phyloP scores from a whole-genome alignment of 1,139 yeast species.

The Suhomyces terraborum region DNA sequence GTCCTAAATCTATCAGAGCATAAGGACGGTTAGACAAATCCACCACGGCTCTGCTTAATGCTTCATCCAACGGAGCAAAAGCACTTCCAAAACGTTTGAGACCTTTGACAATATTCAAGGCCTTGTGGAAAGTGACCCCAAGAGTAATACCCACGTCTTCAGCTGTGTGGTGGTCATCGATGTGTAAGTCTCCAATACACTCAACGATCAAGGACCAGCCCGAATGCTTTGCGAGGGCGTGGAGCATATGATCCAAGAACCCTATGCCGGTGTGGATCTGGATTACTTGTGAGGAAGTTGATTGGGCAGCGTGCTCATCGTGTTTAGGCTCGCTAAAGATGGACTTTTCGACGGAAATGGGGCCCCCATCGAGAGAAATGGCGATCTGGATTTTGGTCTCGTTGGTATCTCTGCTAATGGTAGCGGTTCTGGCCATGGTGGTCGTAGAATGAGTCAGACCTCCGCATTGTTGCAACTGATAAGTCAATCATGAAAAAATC shows the following conservation, averaged over 20 bases:
- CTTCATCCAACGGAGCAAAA: constrained; percentile 95
- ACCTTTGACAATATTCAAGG: constrained; percentile 86
- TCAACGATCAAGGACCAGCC: constrained; percentile 94
- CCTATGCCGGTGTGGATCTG: constrained; percentile 90
- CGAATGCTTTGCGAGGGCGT: constrained; percentile 92
- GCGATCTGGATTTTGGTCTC: constrained; percentile 93
- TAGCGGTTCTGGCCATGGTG: constrained; percentile 40
- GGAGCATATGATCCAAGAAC: constrained; percentile 94
- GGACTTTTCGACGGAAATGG: constrained; percentile 57
- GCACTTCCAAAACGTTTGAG: constrained; percentile 93
- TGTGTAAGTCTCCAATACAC: constrained; percentile 91
- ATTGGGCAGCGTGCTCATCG: constrained; percentile 61
- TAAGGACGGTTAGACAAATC: constrained; percentile 91
- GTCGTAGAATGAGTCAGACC: constrained; percentile 5
- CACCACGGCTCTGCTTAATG: constrained; percentile 89
- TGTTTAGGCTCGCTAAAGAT: constrained; percentile 38
- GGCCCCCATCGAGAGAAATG: constrained; percentile 82
- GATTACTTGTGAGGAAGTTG: constrained; percentile 67
- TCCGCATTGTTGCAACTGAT: constrained; percentile 1
- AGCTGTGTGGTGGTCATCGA: constrained; percentile 95
- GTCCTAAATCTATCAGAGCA: constrained; percentile 86
- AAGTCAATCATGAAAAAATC: background rate
- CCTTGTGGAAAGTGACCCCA: constrained; percentile 86
- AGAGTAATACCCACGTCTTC: constrained; percentile 94
- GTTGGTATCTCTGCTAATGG: constrained; percentile 74